phyloP scores from a whole-genome alignment of 2,329 filamentous ascomycete genomes.

The Clathrospora elynae region DNA sequence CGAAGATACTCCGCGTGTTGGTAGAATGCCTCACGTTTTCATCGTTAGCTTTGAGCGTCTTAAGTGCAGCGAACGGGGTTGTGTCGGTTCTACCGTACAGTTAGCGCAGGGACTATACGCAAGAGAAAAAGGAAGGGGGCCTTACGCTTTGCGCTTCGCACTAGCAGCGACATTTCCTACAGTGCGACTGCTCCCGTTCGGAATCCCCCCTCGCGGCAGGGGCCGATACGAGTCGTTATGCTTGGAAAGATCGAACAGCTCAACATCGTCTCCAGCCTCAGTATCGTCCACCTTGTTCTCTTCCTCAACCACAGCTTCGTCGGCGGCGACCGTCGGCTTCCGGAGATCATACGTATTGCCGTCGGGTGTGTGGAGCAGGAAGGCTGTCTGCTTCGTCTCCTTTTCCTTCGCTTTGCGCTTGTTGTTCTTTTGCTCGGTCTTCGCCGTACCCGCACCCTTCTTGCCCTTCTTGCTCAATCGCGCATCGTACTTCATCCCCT shows the following conservation, averaged over 20 bases:
- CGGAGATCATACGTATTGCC: constrained; percentile 5
- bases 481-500: neutral
- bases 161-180: neutral
- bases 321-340: neutral
- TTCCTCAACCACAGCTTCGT: neutral
- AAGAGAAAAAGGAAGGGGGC: no score
- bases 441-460: neutral
- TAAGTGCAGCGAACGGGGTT: neutral
- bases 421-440: neutral
- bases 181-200: neutral
- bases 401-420: neutral
- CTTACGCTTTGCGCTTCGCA: neutral
- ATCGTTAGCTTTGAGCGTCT: no score
- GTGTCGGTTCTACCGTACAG: no score
- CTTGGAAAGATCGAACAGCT: neutral
- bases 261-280: neutral
- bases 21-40: no score
- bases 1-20: no score
- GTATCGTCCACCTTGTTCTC: neutral
- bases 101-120: no score
- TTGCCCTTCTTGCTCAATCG: neutral
- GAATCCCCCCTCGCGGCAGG: neutral
- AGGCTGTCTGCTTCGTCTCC: neutral
- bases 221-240: neutral
- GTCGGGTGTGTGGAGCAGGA: constrained; percentile 5